Evolutionary conservation across 2,329 filamentous ascomycete species (phyloP).

Genomic region (Aspergillus awamori): DNA sequence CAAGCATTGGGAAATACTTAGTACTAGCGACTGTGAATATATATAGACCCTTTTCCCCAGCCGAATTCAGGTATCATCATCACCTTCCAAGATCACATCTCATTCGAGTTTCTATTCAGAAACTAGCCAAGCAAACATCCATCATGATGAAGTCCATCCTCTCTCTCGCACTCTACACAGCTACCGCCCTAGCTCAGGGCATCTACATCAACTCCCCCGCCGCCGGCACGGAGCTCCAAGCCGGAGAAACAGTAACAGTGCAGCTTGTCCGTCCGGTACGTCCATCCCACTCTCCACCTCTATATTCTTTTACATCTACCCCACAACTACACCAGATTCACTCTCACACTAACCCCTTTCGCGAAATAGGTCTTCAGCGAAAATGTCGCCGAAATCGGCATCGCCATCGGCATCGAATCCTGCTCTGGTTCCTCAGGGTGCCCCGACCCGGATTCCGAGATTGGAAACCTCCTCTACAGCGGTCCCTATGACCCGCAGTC

Average conservation of each 20-base stretch:
- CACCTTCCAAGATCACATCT: background rate
- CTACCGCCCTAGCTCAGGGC: background rate
- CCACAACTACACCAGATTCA: background rate
- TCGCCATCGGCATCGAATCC: background rate
- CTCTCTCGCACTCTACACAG: background rate
- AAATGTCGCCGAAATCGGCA: background rate
- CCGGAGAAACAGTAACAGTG: background rate
- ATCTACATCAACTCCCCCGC: slow-evolving; percentile 5
- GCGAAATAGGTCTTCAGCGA: background rate
- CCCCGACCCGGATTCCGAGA: background rate
- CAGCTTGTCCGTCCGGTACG: background rate
- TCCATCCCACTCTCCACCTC: background rate
- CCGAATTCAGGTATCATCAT: background rate
- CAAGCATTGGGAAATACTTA: no score
- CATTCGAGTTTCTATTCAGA: background rate
- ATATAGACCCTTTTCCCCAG: no score
- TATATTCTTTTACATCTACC: background rate
- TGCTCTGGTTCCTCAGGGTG: background rate
- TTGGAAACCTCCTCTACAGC: background rate
- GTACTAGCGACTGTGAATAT: no score
- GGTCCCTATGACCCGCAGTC: background rate
- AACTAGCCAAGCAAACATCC: no score
- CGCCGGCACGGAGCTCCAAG: background rate
- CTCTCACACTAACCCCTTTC: no score
- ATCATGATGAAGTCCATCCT: background rate